These are phyloP conservation scores for Colletotrichum musae DNA, from an alignment of 2,329 filamentous ascomycete genomes.

Conservation along the genomic window DNA sequence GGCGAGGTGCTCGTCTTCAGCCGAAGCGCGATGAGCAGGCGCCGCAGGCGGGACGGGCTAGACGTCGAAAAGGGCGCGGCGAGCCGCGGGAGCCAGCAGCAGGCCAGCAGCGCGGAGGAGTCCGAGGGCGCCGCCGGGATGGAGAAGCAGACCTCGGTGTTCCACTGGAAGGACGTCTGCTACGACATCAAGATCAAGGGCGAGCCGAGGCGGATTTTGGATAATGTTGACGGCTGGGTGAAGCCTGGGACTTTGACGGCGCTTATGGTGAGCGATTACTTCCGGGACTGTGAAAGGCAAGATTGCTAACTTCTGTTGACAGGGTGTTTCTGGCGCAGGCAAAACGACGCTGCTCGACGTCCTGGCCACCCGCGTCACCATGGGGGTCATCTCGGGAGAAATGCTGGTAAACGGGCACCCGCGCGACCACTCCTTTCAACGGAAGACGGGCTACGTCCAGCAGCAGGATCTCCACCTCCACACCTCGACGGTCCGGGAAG, in stretches of 20 bases:
- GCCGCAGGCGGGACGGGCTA: conserved; percentile 43
- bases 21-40: conserved; percentile 4
- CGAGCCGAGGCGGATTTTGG: conserved; percentile 75
- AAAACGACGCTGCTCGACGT: conserved; percentile 84
- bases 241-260: conserved; percentile 82
- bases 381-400: conserved; percentile 80
- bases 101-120: background rate
- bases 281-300: conserved; percentile 41
- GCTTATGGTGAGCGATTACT: conserved; percentile 65
- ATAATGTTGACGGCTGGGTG: conserved; percentile 81
- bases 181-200: conserved; percentile 82
- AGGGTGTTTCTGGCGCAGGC: conserved; percentile 77
- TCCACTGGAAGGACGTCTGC: conserved; percentile 80
- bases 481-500: conserved; percentile 78
- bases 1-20: conserved; percentile 36
- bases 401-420: conserved; percentile 78
- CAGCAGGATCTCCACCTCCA: conserved; percentile 80
- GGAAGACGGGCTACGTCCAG: conserved; percentile 80
- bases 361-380: conserved; percentile 80
- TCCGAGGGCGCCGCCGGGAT: conserved; percentile 40
- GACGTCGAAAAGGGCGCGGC: background rate
- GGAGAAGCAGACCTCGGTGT: conserved; percentile 72
- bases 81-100: background rate
- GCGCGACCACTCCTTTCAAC: conserved; percentile 77
- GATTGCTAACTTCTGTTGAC: background rate